Evolutionary conservation across 1,284 basidiomycete species (phyloP), one percentile per base, ranked within the genome.

Genomic region (Ganoderma lingzhi): DNA sequence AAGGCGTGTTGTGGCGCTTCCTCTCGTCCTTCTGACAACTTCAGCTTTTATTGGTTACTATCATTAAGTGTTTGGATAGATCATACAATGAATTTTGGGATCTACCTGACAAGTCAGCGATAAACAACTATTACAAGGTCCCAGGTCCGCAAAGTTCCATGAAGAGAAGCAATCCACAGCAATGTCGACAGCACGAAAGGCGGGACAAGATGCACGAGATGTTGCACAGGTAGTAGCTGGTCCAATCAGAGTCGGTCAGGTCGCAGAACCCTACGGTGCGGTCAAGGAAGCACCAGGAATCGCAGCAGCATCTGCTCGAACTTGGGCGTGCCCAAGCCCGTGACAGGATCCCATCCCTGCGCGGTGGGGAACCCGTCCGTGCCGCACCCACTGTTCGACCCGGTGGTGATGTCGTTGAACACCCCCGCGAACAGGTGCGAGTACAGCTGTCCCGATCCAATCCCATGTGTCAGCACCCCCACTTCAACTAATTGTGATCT

Each of bases 321-420:
- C 62, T 74, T 66, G 6, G 71, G 71, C 53, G 75, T 76, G 37
- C 75, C 75, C 15, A 76, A 56, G 17, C 78, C 79, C 30, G 79
- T 79, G 41, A 77, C 77, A 5, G 82, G 83, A 61, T 83, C 82
- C 82, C 82, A 84, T 6, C 83, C 82, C 39, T 45, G 5, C 15
- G 68, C 68, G 14, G 72, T 70, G 17, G 72, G 70, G 72, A 77
- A 77, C 3, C 75, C 75, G 10, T 44, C 62, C 3, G 74, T 76
- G 3, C 75, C 75, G 59, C 76, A 77, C 17, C 73, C 74, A 14
- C 71, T 71, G 62, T 76, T 77, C 39, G 72, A 66, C 3, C 76
- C 76, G 30, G 66, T 68, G 17, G 79, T 82, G 64, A 87, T 83
- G 71, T 87, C 85, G 69, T 82, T 83, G 71, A 86, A 80, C 1